phyloP scores from a whole-genome alignment of 2,329 filamentous ascomycete species.

The Colletotrichum trifolii region DNA sequence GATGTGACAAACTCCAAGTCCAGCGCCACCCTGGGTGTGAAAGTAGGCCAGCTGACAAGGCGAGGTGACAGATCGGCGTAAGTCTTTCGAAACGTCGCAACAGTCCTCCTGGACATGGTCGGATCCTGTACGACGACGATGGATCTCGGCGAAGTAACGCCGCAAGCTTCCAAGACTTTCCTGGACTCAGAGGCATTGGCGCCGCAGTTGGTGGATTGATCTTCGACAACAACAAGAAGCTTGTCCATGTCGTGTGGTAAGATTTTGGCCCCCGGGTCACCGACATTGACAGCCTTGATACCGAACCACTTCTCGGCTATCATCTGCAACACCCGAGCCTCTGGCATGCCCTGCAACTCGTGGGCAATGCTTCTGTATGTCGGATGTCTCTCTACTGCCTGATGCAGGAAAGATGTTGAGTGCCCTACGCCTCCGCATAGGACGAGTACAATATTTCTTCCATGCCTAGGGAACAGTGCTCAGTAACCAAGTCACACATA shows the following conservation, averaged over 20 bases:
- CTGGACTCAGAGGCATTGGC: constrained; percentile 52
- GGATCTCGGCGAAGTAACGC: constrained; percentile 39
- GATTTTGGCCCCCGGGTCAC: background rate
- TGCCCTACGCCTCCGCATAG: constrained; percentile 58
- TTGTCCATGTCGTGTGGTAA: background rate
- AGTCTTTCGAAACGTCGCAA: constrained; percentile 52
- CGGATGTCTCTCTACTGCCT: constrained; percentile 48
- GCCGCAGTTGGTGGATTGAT: constrained; percentile 58
- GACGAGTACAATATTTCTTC: constrained; percentile 43
- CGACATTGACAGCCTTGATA: too few species aligned
- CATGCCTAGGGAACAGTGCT: background rate
- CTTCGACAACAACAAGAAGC: constrained; percentile 50
- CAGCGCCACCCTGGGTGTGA: constrained; percentile 19
- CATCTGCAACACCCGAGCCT: constrained; percentile 50
- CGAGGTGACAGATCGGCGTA: constrained; percentile 41
- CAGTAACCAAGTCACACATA: background rate
- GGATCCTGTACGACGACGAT: constrained; percentile 56
- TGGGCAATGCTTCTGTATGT: constrained; percentile 41
- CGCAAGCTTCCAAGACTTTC: constrained; percentile 46
- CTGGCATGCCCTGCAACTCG: constrained; percentile 48
- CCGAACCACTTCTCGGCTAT: constrained; percentile 47
- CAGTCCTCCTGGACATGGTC: constrained; percentile 56
- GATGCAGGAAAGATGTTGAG: constrained; percentile 54
- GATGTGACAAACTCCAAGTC: background rate
- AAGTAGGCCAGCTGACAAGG: constrained; percentile 30